phyloP scores from a whole-genome alignment of 2,329 filamentous ascomycete species.

The Phialophora verrucosa region DNA sequence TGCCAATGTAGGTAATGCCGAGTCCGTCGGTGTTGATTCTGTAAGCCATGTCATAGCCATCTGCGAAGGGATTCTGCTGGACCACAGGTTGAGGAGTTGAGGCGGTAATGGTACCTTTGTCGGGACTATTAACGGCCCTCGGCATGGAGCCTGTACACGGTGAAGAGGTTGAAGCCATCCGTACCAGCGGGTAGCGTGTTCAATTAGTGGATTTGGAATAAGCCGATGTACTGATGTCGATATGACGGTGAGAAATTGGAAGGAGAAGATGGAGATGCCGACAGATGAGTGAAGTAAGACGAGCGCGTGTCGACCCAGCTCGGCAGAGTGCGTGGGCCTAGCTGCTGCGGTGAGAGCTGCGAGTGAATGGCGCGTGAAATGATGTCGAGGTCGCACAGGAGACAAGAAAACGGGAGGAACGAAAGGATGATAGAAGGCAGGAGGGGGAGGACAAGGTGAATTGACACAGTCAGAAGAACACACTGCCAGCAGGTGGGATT shows the following conservation, averaged over 20 bases:
- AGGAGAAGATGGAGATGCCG: conserved; percentile 28
- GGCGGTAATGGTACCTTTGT: conserved; percentile 9
- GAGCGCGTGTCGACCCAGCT: conserved; percentile 25
- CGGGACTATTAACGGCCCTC: conserved; percentile 26
- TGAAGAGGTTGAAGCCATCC: conserved; percentile 32
- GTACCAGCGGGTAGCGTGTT: conserved; percentile 32
- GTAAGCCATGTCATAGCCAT: conserved; percentile 37
- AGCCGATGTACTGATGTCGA: conserved; percentile 19
- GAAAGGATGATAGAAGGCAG: conserved; percentile 19
- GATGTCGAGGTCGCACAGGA: conserved; percentile 23
- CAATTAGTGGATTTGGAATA: conserved; percentile 27
- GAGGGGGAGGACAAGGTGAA: conserved; percentile 18
- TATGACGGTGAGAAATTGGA: conserved; percentile 24
- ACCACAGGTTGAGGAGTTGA: conserved; percentile 3
- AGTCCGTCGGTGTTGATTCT: conserved; percentile 39
- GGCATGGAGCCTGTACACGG: conserved; percentile 25
- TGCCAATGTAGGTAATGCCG: conserved; percentile 37
- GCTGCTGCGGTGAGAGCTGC: conserved; percentile 9
- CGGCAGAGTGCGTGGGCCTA: conserved; percentile 18
- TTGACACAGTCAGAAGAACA: conserved; percentile 10
- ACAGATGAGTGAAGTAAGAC: conserved; percentile 31
- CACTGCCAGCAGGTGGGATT: conserved; percentile 11
- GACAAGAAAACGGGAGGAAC: conserved; percentile 14
- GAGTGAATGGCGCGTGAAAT: conserved; percentile 17
- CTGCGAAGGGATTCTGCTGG: conserved; percentile 20